A percentile compares a stretch with the other conserved stretches of the same genome.
Evolutionary conservation across 2,329 filamentous ascomycete genomes (phyloP).

Genomic region (Trichoderma sp.): DNA sequence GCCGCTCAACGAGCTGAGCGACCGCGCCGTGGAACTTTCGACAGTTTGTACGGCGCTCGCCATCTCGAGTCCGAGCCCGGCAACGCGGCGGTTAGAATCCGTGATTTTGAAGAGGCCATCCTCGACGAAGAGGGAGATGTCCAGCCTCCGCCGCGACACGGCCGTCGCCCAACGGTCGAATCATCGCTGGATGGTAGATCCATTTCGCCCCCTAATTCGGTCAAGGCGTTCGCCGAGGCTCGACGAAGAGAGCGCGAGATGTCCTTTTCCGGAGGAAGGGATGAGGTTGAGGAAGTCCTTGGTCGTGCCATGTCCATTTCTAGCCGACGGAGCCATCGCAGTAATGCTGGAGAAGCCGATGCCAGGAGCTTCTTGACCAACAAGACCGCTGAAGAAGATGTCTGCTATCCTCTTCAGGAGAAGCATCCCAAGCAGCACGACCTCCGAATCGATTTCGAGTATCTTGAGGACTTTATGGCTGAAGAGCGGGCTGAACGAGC

Average conservation of each 20-base stretch:
- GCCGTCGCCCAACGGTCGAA: constrained; percentile 56
- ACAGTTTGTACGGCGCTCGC: constrained; percentile 61
- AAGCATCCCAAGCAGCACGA: constrained; percentile 56
- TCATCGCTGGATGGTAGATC: constrained; percentile 62
- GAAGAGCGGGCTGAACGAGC: constrained; percentile 47
- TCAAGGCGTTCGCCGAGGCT: constrained; percentile 93
- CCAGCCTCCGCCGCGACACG: constrained; percentile 44
- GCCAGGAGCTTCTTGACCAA: constrained; percentile 60
- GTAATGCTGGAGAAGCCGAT: constrained; percentile 62
- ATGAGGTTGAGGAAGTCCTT: constrained; percentile 48
- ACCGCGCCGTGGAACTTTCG: constrained; percentile 69
- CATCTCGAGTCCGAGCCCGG: constrained; percentile 42
- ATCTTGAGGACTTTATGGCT: constrained; percentile 86
- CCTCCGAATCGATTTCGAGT: constrained; percentile 86
- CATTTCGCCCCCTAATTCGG: constrained; percentile 88
- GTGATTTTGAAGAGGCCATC: constrained; percentile 86
- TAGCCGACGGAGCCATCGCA: constrained; percentile 48
- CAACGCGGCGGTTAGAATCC: constrained; percentile 49
- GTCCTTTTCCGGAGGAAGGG: constrained; percentile 51
- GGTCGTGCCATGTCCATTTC: constrained; percentile 69
- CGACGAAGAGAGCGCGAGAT: constrained; percentile 77
- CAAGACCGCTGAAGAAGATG: constrained; percentile 78
- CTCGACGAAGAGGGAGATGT: constrained; percentile 67
- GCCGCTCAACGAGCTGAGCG: constrained; percentile 60
- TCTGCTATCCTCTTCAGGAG: constrained; percentile 81